Evolutionary conservation across 2,329 filamentous ascomycete species (phyloP).

Genomic region (Ophiostoma tasmaniense): DNA sequence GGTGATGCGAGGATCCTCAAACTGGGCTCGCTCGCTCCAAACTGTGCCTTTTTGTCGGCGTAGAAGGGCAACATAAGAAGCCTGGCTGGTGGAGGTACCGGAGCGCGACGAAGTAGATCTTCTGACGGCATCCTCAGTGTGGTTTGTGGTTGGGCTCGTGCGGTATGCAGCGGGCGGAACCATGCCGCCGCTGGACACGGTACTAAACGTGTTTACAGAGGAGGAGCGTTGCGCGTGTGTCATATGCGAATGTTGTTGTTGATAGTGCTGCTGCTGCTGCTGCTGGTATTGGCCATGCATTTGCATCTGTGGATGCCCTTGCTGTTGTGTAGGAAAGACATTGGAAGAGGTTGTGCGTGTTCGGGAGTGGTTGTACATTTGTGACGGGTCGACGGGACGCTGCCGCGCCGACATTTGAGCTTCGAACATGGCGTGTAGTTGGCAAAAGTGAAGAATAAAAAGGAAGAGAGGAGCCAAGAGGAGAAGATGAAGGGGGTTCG

Average conservation of each 20-base stretch:
- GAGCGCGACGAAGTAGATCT: slow-evolving; percentile 78
- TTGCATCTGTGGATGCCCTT: slow-evolving; percentile 24
- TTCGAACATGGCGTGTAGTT: slow-evolving; percentile 23
- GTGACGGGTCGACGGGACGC: slow-evolving; percentile 24
- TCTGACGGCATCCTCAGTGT: slow-evolving; percentile 43
- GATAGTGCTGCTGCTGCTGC: slow-evolving; percentile 24
- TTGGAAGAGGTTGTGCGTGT: slow-evolving; percentile 50
- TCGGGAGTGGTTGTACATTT: slow-evolving; percentile 45
- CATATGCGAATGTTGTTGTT: slow-evolving; percentile 28
- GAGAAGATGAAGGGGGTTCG: slow-evolving; percentile 3
- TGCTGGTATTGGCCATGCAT: slow-evolving; percentile 22
- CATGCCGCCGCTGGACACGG: slow-evolving; percentile 47
- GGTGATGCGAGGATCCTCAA: slow-evolving; percentile 75
- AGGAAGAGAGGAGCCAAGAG: neutral
- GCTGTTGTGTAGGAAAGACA: slow-evolving; percentile 34
- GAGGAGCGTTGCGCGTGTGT: slow-evolving; percentile 49
- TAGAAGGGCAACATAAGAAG: slow-evolving; percentile 91
- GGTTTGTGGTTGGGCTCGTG: slow-evolving; percentile 39
- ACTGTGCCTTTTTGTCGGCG: slow-evolving; percentile 96
- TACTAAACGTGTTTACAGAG: slow-evolving; percentile 61
- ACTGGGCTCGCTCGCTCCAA: slow-evolving; percentile 92
- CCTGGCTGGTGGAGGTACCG: slow-evolving; percentile 38
- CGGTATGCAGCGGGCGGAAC: slow-evolving; percentile 49
- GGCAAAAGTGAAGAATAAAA: neutral
- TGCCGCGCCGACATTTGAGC: slow-evolving; percentile 27